A percentile compares a stretch with the other conserved stretches of the same genome.
Conservation (phyloP, 495 filamentous ascomycete genomes). For the Sordaria brevicollis region DNA sequence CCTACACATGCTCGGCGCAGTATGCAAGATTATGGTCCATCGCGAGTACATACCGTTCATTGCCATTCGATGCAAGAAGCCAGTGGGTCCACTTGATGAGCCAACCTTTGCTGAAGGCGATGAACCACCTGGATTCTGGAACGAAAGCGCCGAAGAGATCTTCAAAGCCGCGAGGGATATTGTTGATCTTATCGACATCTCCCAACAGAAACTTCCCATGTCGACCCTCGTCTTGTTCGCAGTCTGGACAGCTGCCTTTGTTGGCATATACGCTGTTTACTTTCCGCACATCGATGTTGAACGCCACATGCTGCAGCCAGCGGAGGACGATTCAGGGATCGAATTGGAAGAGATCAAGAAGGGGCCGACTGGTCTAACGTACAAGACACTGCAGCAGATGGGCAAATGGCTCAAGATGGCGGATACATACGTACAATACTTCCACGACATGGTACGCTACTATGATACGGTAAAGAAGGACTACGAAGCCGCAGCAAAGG, state of each 20-base stretch:
- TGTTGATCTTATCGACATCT: slow-evolving; percentile 64
- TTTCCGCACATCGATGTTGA: slow-evolving; percentile 73
- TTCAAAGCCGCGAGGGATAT: slow-evolving; percentile 66
- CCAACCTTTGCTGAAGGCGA: slow-evolving; percentile 47
- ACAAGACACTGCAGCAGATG: slow-evolving; percentile 45
- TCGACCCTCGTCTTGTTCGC: slow-evolving; percentile 74
- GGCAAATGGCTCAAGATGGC: slow-evolving; percentile 59
- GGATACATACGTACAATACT: slow-evolving; percentile 56
- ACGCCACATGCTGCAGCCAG: slow-evolving; percentile 42
- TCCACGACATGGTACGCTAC: slow-evolving; percentile 57
- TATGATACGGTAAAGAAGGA: slow-evolving; percentile 55
- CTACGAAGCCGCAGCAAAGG: slow-evolving; percentile 21
- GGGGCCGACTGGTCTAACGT: slow-evolving; percentile 29
- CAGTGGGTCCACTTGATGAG: slow-evolving; percentile 62
- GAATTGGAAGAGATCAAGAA: slow-evolving; percentile 18
- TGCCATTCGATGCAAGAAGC: slow-evolving; percentile 56
- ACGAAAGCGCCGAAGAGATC: slow-evolving; percentile 59
- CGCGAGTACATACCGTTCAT: slow-evolving; percentile 77
- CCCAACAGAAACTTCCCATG: slow-evolving; percentile 62
- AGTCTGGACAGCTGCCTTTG: slow-evolving; percentile 69
- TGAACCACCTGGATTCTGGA: slow-evolving; percentile 55
- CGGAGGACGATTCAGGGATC: slow-evolving; percentile 9
- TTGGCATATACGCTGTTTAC: slow-evolving; percentile 57
- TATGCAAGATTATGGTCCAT: slow-evolving; percentile 71
- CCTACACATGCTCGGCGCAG: slow-evolving; percentile 66